Percentiles rank a stretch among this genome's conserved stretches.
Evolutionary conservation across 1,284 basidiomycete genomes (phyloP).

Genomic region (Quambalaria eucalypti): DNA sequence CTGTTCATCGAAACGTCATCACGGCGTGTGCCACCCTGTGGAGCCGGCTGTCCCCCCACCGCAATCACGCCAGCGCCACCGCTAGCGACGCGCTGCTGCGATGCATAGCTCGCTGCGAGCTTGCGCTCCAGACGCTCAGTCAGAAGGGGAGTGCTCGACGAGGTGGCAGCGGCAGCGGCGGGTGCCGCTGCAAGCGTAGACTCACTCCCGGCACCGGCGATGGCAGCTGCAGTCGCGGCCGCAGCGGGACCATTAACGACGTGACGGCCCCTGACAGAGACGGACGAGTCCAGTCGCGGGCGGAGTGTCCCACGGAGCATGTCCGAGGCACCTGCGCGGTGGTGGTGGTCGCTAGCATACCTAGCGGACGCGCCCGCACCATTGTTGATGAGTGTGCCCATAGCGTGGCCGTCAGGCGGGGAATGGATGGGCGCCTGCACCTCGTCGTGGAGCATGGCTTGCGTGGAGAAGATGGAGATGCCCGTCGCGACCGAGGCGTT

Average conservation of each 20-base stretch:
- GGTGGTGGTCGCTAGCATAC: background rate
- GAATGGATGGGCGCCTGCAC: background rate
- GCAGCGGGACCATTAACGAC: background rate
- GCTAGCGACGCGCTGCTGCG: background rate
- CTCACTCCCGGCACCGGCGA: background rate
- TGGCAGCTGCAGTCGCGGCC: background rate
- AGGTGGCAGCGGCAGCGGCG: too few relatives aligned
- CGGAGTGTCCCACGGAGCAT: too few relatives aligned
- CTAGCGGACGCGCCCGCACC: background rate
- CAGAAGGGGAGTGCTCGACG: background rate
- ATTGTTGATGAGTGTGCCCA: too few relatives aligned
- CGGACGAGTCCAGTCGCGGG: background rate
- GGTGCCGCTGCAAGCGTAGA: background rate
- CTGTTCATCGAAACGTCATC: background rate
- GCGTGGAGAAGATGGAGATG: background rate
- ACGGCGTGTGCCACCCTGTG: too few relatives aligned
- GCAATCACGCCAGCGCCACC: background rate
- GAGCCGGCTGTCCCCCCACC: background rate
- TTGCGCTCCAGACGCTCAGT: conserved; percentile 1
- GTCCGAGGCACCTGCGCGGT: background rate
- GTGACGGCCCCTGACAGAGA: background rate
- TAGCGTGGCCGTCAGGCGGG: background rate
- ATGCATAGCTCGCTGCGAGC: background rate
- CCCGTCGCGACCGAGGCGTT: background rate
- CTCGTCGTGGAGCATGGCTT: background rate